These are phyloP conservation scores for Chaetomium tenue DNA, from an alignment of 495 filamentous ascomycete species.

Conservation along the genomic window DNA sequence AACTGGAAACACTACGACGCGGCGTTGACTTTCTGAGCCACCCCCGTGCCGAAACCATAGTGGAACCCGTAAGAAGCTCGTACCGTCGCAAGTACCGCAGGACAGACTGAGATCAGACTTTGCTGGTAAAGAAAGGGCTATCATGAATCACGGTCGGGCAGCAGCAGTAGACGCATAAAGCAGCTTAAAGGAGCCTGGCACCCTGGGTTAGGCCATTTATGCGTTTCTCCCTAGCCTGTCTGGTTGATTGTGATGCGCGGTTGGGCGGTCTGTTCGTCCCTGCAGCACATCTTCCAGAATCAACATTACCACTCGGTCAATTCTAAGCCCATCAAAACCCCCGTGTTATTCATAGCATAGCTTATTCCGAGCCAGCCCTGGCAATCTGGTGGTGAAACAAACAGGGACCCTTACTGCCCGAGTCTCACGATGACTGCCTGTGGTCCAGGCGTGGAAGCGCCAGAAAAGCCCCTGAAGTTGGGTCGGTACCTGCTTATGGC, in stretches of 20 bases:
- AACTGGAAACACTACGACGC: slow-evolving; percentile 4
- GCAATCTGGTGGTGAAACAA: background rate
- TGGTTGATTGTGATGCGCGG: slow-evolving; percentile 1
- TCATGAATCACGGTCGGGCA: slow-evolving; percentile 1
- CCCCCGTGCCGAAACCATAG: slow-evolving; percentile 3
- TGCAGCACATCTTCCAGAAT: background rate
- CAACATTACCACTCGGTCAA: background rate
- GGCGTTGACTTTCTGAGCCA: slow-evolving; percentile 13
- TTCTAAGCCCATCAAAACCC: background rate
- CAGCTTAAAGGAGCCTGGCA: slow-evolving; percentile 21
- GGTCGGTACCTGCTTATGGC: background rate
- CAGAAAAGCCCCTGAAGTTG: background rate
- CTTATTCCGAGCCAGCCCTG: too few relatives aligned
- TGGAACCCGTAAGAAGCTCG: background rate
- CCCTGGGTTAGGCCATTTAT: slow-evolving; percentile 23
- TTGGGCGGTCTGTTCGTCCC: background rate
- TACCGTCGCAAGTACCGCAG: background rate
- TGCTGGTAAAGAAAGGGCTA: background rate
- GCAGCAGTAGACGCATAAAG: slow-evolving; percentile 8
- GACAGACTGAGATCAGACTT: background rate
- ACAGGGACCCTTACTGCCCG: background rate
- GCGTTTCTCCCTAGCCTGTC: slow-evolving; percentile 16
- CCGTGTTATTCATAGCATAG: background rate
- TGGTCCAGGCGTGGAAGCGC: background rate
- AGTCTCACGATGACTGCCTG: background rate